Conservation (phyloP, 2,329 filamentous ascomycete genomes). For the Leptographium procerum region DNA sequence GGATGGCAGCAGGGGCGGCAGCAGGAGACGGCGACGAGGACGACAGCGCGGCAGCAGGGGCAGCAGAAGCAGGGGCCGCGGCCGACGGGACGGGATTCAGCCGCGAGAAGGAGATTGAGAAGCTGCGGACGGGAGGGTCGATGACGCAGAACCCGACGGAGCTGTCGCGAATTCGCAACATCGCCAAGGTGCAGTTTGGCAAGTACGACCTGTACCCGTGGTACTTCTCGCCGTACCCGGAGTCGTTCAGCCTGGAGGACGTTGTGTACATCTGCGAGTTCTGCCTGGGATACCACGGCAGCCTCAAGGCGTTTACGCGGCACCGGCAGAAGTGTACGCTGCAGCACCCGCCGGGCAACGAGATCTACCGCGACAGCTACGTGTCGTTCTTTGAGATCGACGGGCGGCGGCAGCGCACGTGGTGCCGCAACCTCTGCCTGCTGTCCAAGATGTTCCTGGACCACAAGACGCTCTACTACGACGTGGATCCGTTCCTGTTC, state of each 20-base stretch:
- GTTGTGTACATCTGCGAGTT: slow-evolving; percentile 96
- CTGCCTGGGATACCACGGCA: slow-evolving; percentile 82
- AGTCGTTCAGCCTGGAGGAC: slow-evolving; percentile 77
- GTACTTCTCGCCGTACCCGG: slow-evolving; percentile 98
- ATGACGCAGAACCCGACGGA: slow-evolving; percentile 99
- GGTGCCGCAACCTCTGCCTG: slow-evolving; percentile 91
- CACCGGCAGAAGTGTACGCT: slow-evolving; percentile 86
- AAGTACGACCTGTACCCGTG: slow-evolving; percentile 86
- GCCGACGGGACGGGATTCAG: slow-evolving; percentile 39
- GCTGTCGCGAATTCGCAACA: slow-evolving; percentile 88
- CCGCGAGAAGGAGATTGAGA: slow-evolving; percentile 89
- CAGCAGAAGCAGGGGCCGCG: slow-evolving; percentile 13
- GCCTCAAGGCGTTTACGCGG: slow-evolving; percentile 68
- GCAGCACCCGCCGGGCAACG: slow-evolving; percentile 89
- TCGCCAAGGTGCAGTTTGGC: slow-evolving; percentile 90
- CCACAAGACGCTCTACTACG: slow-evolving; percentile 97
- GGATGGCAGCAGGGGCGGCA: neutral
- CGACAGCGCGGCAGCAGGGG: slow-evolving; percentile 26
- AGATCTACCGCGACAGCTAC: slow-evolving; percentile 91
- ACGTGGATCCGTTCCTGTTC: slow-evolving; percentile 97
- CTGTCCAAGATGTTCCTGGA: slow-evolving; percentile 94
- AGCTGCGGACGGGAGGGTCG: slow-evolving; percentile 82
- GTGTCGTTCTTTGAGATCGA: slow-evolving; percentile 98
- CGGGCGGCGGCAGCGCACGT: slow-evolving; percentile 83
- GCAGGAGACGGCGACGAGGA: slow-evolving; percentile 48